Conservation (phyloP, 108 stramenopile species). For the Discostella pseudostelligera region DNA sequence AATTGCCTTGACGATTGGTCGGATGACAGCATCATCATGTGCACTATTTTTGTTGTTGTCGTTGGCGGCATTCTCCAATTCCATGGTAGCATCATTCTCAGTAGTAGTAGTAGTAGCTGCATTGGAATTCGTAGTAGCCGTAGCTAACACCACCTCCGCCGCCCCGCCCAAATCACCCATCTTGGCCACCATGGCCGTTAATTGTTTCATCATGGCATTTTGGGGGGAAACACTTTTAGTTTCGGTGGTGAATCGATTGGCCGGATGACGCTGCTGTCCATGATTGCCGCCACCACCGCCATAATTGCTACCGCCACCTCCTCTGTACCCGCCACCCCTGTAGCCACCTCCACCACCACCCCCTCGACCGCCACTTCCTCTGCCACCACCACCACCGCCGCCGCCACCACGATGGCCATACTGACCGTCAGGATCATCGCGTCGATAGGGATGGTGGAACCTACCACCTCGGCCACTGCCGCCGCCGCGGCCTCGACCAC, state of each 20-base stretch:
- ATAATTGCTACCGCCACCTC: constrained; percentile 15
- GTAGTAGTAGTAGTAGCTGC: neutral
- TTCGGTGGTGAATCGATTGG: constrained; percentile 65
- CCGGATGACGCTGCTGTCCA: constrained; percentile 39
- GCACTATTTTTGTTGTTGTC: neutral
- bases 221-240: constrained; percentile 58
- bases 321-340: constrained; percentile 3
- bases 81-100: neutral
- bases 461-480: no score
- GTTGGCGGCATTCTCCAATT: neutral
- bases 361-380: constrained; percentile 9
- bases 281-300: constrained; percentile 7
- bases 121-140: neutral
- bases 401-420: no score
- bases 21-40: constrained; percentile 15
- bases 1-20: constrained; percentile 41
- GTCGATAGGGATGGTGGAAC: no score
- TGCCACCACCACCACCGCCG: constrained; percentile 17
- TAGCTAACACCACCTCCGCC: constrained; percentile 26
- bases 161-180: constrained; percentile 69
- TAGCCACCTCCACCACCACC: constrained; percentile 17
- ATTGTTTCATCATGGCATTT: constrained; percentile 49
- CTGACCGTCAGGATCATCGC: no score
- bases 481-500: no score
- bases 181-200: constrained; percentile 74